Base-by-base conservation (phyloP, 2,329 filamentous ascomycete genomes). In the Fusarium anthophilum region DNA sequence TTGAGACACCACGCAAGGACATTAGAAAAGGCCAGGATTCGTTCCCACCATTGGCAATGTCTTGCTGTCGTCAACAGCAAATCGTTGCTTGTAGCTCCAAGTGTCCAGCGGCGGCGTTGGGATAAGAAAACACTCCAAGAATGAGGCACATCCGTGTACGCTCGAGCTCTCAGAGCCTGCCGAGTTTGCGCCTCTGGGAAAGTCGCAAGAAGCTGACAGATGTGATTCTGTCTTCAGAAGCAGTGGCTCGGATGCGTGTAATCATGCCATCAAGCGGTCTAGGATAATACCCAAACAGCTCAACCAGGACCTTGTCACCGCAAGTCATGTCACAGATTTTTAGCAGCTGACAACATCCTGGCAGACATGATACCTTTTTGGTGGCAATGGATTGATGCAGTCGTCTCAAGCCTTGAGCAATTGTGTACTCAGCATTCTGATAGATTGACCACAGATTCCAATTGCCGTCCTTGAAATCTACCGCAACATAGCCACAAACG, bases 401-500 rank as follows among this genome's bases (percentile, higher is more conserved):
- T 10, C 77, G 75, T 24, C 77, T 69, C 22, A 78, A 74, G 22
- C 75, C 76, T 45, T 78, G 77, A 8, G 77, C 76, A 43, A 78
- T 78, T 11, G 69, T 76, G 45, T 78, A 78, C 58, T 78, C 77
- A 20, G 77, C 75, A 30, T 72, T 74, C 61, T 78, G 76, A 48
- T 78, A 78, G 48, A 78, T 63, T 20, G 72, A 74, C 76, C 76
- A 78, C 15, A 76, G 50, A 57, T 78, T 78, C 76, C 76, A 78
- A 57, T 69, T 74, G 43, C 71, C 69, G 12, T 63, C 69, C 22
- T 66, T 69, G 47, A 78, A 78, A 61, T 78, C 76, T 15, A 78
- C 76, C 3, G 76, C 74, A n/a, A 85, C 82, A 39, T 82, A 82
- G 14, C 84, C 83, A 54, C 83, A 85, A 11, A 85, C 83, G 8